phyloP scores from a whole-genome alignment of 148 eudicot species.

The Rhododendron simsii region DNA sequence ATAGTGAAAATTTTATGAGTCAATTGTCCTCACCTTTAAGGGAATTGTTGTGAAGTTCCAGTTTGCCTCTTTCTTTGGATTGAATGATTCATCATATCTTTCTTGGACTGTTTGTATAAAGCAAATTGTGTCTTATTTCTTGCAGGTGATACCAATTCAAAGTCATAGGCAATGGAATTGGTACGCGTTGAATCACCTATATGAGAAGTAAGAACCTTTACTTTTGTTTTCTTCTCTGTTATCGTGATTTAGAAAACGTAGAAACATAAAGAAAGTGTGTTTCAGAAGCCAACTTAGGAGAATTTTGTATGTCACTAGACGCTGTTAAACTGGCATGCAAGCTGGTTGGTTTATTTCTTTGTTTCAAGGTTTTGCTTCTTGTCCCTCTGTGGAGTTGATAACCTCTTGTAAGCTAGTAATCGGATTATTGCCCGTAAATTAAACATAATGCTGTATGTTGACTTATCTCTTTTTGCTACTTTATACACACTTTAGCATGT shows the following conservation, averaged over 20 bases:
- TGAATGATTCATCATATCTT: background rate
- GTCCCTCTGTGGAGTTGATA: background rate
- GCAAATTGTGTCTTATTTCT: background rate
- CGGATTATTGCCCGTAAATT: background rate
- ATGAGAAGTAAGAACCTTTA: background rate
- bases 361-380: background rate
- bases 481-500: background rate
- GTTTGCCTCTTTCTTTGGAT: background rate
- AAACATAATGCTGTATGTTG: background rate
- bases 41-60: background rate
- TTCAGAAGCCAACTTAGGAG: background rate
- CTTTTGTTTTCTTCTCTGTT: background rate
- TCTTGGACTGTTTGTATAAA: background rate
- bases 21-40: background rate
- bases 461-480: background rate
- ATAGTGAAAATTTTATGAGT: background rate
- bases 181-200: background rate
- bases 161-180: constrained; percentile 2
- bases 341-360: background rate
- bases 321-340: background rate
- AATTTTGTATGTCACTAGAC: background rate
- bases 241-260: background rate
- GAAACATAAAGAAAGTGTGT: background rate
- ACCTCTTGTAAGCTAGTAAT: background rate
- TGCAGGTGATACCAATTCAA: constrained; percentile 14